phyloP scores from a whole-genome alignment of 768 basidiomycete species.

The Auriculariales sp. region DNA sequence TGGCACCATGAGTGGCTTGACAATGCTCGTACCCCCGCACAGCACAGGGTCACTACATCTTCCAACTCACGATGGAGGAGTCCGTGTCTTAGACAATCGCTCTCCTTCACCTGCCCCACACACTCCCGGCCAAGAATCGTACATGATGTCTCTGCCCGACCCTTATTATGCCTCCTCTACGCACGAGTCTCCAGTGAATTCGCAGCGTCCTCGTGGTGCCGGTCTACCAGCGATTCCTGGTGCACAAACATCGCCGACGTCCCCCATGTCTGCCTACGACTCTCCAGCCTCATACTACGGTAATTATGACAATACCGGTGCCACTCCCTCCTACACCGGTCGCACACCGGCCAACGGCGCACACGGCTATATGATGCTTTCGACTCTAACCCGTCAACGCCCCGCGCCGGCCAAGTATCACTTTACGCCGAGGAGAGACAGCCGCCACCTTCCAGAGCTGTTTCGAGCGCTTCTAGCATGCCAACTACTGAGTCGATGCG shows the following conservation, averaged over 20 bases:
- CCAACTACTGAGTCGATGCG: not conserved
- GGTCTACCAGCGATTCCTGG: constrained; percentile 1
- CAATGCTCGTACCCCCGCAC: not conserved
- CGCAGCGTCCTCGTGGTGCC: constrained; percentile 1
- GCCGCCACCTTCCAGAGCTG: not conserved
- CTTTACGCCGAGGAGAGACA: not conserved
- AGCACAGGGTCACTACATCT: not conserved
- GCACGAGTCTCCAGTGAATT: not conserved
- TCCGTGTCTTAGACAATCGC: not conserved
- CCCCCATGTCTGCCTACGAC: not conserved
- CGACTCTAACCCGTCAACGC: not conserved
- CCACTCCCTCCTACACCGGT: not conserved
- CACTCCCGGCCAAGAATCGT: not conserved
- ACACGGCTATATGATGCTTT: not conserved
- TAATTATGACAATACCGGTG: not conserved
- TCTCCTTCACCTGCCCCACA: not conserved
- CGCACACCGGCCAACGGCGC: not conserved
- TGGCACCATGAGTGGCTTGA: too few species aligned
- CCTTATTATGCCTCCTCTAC: not conserved
- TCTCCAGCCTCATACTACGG: not conserved
- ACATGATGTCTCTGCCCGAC: not conserved
- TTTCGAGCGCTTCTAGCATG: not conserved
- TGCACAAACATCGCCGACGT: not conserved
- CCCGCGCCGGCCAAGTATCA: not conserved
- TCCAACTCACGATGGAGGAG: not conserved